Base-by-base conservation (phyloP, 2,329 filamentous ascomycete species). In the Cytospora piceicola region DNA sequence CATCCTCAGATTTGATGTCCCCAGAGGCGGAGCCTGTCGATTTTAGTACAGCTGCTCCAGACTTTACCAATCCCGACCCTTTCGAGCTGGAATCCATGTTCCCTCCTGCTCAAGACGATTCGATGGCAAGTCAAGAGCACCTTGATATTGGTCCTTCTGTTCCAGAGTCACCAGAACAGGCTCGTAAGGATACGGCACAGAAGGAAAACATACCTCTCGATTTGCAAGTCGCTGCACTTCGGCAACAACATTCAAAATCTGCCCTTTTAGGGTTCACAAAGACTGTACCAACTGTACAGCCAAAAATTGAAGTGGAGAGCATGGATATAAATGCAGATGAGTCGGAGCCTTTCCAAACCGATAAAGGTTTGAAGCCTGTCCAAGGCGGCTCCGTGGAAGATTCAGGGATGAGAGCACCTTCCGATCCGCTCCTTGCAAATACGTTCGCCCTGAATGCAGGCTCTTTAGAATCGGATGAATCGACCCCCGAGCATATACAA, bases 301-400 rank as follows among this genome's bases (percentile, higher is more conserved):
- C 30, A 52, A 22, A n/a, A 32, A 55, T 15, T 42, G 30, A 52
- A 15, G 30, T 5, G 39, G 61, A 63, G n/a, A 56, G 30, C n/a
- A 12, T 12, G n/a, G 29, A 54, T 34, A 7, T 32, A 32, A 39
- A 63, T 14, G 30, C 54, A 39, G 56, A 51, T 39, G 42, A 36
- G 29, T 51, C 32, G 17, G 5, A 46, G 15, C 6, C 42, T n/a
- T 29, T 14, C 22, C 14, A 49, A 6, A 49, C 46, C 2, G 11
- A 49, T 8, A 9, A 49, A 4, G 46, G n/a, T 49, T 24, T 11
- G 9, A 49, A 24, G 2, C 4, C n/a, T 49, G 6, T 24, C 11
- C 4, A 24, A 24, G 7, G n/a, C n/a, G n/a, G 22, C 46, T n/a
- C n/a, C 7, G 22, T 24, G 46, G 46, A 49, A 6, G 9, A 7